phyloP scores from a whole-genome alignment of 768 basidiomycete genomes.

The Cubamyces lactineus region DNA sequence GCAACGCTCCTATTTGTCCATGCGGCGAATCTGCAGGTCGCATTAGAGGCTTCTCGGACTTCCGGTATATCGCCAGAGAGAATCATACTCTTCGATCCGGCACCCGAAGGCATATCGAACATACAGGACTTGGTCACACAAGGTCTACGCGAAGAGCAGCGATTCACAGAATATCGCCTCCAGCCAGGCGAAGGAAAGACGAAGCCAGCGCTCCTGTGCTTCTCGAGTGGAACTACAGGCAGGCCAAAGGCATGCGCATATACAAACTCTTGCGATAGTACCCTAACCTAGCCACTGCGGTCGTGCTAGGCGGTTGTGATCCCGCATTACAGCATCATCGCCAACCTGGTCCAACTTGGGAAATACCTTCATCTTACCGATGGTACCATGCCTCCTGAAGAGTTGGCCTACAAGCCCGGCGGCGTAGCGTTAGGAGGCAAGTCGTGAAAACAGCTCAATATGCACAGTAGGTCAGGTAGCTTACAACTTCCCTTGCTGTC shows the following conservation, averaged over 20 bases:
- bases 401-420: slow-evolving; percentile 29
- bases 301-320: slow-evolving; percentile 35
- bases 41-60: slow-evolving; percentile 24
- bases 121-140: slow-evolving; percentile 28
- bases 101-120: slow-evolving; percentile 17
- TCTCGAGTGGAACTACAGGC: slow-evolving; percentile 40
- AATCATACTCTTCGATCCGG: slow-evolving; percentile 22
- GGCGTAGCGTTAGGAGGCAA: slow-evolving; percentile 40
- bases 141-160: slow-evolving; percentile 22
- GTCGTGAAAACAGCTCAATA: slow-evolving; percentile 35
- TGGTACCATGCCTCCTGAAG: slow-evolving; percentile 22
- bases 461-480: not conserved
- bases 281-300: not conserved
- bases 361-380: slow-evolving; percentile 24
- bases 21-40: slow-evolving; percentile 26
- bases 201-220: slow-evolving; percentile 36
- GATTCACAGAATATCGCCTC: slow-evolving; percentile 29
- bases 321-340: slow-evolving; percentile 36
- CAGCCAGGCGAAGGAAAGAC: slow-evolving; percentile 33
- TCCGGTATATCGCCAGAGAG: slow-evolving; percentile 25
- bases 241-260: slow-evolving; percentile 29
- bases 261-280: not conserved
- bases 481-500: not conserved
- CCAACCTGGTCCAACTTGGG: slow-evolving; percentile 35
- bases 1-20: slow-evolving; percentile 30